Evolutionary conservation across 106 monocot genomes (phyloP), one percentile per base, ranked within the genome.

Genomic region (Phalaenopsis equestris): DNA sequence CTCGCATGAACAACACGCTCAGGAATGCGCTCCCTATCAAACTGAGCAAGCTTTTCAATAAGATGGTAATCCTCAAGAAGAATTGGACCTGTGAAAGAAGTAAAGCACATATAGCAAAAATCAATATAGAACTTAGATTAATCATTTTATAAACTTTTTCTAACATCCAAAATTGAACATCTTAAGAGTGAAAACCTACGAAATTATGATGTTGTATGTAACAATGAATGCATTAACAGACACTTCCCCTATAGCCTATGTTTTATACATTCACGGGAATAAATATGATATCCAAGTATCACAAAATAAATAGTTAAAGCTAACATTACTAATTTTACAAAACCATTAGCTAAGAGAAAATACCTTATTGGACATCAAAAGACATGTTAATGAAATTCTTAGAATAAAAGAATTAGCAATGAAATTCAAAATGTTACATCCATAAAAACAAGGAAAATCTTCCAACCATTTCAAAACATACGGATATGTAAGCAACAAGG

Each of bases 41-140:
- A 92, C 67, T 92, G 83, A 19, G 92, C 92, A 72, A 92, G 55
- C 86, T 92, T 92, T 70, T 92, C 92, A 78, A 92, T 77, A 73
- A 92, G 55, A 79, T 92, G 92, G 67, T 92, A 92, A 55, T 92
- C 92, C 81, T 92, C 92, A 55, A 92, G 84, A 12, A 92, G 92
- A 61, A 92, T 86, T 11, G 90, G 92, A 9, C 92, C 91, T 91
- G 79, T 36, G 64, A 77, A 75, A 61, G 19, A 58, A 78, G 5
- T 17, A 45, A 38, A 78, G 14, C 12, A 78, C 16, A 18, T 39
- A 78, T n/a, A 55, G 14, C 19, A 77, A 77, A 36, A 70, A 39
- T 38, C 3, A 70, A 4, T 12, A 39, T 10, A 0, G 14, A 70
- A 39, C 39, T 70, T 16, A 70, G 7, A 61, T 5, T 10, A 52